Evolutionary conservation across 2,329 filamentous ascomycete genomes (phyloP).

Genomic region (Bimuria novae-zelandiae): DNA sequence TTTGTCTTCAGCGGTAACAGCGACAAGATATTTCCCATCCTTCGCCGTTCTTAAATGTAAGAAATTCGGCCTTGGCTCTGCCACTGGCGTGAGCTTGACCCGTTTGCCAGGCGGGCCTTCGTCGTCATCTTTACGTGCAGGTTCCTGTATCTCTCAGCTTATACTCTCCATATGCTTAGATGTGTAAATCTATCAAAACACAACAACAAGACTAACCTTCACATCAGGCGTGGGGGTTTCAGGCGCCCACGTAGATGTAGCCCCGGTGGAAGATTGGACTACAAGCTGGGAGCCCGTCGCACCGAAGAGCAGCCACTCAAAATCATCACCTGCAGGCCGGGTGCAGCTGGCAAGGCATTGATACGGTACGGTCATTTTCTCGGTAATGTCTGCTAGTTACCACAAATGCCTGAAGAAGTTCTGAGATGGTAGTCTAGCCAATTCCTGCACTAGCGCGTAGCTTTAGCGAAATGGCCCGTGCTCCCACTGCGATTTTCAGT

Average conservation of each 20-base stretch:
- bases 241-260: slow-evolving; percentile 35
- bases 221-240: slow-evolving; percentile 17
- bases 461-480: slow-evolving; percentile 15
- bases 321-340: slow-evolving; percentile 13
- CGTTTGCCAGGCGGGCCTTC: slow-evolving; percentile 48
- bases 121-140: slow-evolving; percentile 23
- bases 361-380: slow-evolving; percentile 44
- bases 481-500: slow-evolving; percentile 28
- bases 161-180: background rate
- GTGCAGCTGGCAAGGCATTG: slow-evolving; percentile 44
- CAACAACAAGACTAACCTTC: slow-evolving; percentile 28
- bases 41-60: slow-evolving; percentile 68
- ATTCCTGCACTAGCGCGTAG: slow-evolving; percentile 4
- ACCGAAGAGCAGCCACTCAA: slow-evolving; percentile 65
- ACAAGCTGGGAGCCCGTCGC: slow-evolving; percentile 75
- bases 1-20: slow-evolving; percentile 90
- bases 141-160: slow-evolving; percentile 22
- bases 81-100: slow-evolving; percentile 44
- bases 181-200: background rate
- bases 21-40: slow-evolving; percentile 71
- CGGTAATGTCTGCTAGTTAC: background rate
- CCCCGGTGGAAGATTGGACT: slow-evolving; percentile 43
- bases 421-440: slow-evolving; percentile 1
- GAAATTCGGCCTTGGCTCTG: slow-evolving; percentile 61
- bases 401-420: slow-evolving; percentile 6